A percentile compares a stretch with the other conserved stretches of the same genome.
phyloP scores from a whole-genome alignment of 345 rosid species.

The Kandelia obovata region DNA sequence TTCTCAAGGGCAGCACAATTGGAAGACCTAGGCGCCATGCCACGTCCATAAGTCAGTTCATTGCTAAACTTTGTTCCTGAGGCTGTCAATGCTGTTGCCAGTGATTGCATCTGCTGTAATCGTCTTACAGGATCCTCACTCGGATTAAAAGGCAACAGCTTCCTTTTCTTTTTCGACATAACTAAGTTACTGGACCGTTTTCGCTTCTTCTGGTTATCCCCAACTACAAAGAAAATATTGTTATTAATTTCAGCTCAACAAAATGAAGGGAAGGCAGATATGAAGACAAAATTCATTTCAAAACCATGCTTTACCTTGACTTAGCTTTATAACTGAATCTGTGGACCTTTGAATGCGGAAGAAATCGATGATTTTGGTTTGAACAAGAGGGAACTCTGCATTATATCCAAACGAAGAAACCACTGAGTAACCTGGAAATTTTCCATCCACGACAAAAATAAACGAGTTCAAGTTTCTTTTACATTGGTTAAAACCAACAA shows the following conservation, averaged over 20 bases:
- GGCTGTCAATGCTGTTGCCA: slow-evolving; percentile 29
- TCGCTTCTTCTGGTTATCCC: slow-evolving; percentile 22
- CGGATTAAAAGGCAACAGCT: slow-evolving; percentile 23
- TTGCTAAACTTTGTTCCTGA: slow-evolving; percentile 23
- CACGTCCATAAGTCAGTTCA: slow-evolving; percentile 22
- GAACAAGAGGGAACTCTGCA: slow-evolving; percentile 33
- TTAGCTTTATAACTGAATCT: slow-evolving; percentile 6
- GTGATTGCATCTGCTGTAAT: slow-evolving; percentile 28
- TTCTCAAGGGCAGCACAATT: slow-evolving; percentile 25
- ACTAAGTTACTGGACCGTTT: slow-evolving; percentile 20
- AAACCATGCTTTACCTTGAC: slow-evolving; percentile 8
- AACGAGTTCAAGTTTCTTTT: neutral
- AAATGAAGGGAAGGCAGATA: neutral
- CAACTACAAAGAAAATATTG: neutral
- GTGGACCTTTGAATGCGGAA: slow-evolving; percentile 26
- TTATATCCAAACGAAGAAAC: neutral
- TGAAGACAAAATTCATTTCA: neutral
- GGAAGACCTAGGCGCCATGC: slow-evolving; percentile 28
- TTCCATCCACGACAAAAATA: neutral
- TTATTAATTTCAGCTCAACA: neutral
- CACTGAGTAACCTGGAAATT: neutral
- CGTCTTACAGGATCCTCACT: slow-evolving; percentile 25
- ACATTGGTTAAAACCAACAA: neutral
- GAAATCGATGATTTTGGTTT: slow-evolving; percentile 34
- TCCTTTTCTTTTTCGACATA: slow-evolving; percentile 29